Conservation (phyloP, 2,329 filamentous ascomycete genomes). For the Aspergillus nomiae region DNA sequence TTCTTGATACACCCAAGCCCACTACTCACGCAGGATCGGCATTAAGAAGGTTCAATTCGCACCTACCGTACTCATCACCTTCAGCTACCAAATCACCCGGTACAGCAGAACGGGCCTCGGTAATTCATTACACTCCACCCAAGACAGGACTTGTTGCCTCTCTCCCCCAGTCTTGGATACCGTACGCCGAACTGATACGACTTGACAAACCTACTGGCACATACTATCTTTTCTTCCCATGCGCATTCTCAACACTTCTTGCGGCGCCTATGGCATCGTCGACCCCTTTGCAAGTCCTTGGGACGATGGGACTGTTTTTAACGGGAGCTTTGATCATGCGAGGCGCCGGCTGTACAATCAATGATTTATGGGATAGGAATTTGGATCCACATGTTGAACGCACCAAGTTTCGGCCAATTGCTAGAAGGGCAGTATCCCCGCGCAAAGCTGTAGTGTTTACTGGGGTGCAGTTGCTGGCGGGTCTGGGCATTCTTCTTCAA, state of each 20-base stretch:
- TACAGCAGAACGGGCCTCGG: slow-evolving; percentile 16
- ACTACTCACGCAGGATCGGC: not conserved
- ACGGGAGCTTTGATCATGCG: slow-evolving; percentile 52
- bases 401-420: slow-evolving; percentile 54
- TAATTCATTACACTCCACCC: slow-evolving; percentile 46
- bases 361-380: slow-evolving; percentile 58
- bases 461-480: slow-evolving; percentile 43
- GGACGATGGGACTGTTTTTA: slow-evolving; percentile 43
- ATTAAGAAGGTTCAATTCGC: not conserved
- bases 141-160: slow-evolving; percentile 48
- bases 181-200: slow-evolving; percentile 57
- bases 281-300: slow-evolving; percentile 38
- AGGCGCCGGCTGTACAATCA: slow-evolving; percentile 57
- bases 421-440: slow-evolving; percentile 53
- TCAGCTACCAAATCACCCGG: not conserved
- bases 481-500: slow-evolving; percentile 46
- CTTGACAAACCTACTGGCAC: slow-evolving; percentile 55
- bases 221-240: slow-evolving; percentile 57
- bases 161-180: slow-evolving; percentile 54
- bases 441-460: slow-evolving; percentile 48
- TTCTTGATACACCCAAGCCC: not conserved
- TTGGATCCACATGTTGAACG: slow-evolving; percentile 56
- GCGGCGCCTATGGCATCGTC: slow-evolving; percentile 43
- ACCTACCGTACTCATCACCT: not conserved
- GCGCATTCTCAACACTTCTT: slow-evolving; percentile 50